Conservation (phyloP, 139 green algal genomes). For the Choricystis sp. region DNA sequence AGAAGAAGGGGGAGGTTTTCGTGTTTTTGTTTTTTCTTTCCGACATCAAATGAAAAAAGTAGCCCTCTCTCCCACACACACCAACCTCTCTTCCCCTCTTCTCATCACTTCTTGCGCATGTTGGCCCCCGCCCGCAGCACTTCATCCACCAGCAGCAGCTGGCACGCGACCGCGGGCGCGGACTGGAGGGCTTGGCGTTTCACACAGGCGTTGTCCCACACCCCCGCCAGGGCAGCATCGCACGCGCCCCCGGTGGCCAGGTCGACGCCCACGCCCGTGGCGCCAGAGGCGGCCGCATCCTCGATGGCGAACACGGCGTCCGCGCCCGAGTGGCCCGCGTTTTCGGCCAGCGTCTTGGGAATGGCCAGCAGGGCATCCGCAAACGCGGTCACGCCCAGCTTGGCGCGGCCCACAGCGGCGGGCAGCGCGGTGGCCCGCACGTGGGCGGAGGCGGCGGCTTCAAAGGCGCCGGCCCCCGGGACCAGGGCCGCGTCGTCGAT, state of each 20-base stretch:
- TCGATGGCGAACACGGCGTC: slow-evolving; percentile 70
- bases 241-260: slow-evolving; percentile 73
- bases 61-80: not conserved
- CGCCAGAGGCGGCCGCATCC: slow-evolving; percentile 9
- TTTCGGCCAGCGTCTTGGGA: slow-evolving; percentile 91
- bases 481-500: slow-evolving; percentile 73
- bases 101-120: slow-evolving; percentile 49
- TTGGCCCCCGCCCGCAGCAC: slow-evolving; percentile 94
- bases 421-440: slow-evolving; percentile 35
- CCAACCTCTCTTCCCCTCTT: not conserved
- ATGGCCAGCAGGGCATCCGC: slow-evolving; percentile 87
- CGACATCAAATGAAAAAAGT: not conserved
- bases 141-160: slow-evolving; percentile 95
- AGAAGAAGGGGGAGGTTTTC: slow-evolving; percentile 1
- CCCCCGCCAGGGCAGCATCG: slow-evolving; percentile 60
- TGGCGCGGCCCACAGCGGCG: slow-evolving; percentile 33
- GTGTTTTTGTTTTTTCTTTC: too few relatives aligned
- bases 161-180: slow-evolving; percentile 77
- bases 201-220: slow-evolving; percentile 96
- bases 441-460: slow-evolving; percentile 73
- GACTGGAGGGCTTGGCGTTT: slow-evolving; percentile 92
- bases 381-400: slow-evolving; percentile 93
- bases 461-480: slow-evolving; percentile 80
- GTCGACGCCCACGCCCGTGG: slow-evolving; percentile 71
- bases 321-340: slow-evolving; percentile 79